Percentiles rank a stretch among this genome's conserved stretches.
Conservation (phyloP, 1,284 basidiomycete species). For the Pyrrhoderma lamaoense region DNA sequence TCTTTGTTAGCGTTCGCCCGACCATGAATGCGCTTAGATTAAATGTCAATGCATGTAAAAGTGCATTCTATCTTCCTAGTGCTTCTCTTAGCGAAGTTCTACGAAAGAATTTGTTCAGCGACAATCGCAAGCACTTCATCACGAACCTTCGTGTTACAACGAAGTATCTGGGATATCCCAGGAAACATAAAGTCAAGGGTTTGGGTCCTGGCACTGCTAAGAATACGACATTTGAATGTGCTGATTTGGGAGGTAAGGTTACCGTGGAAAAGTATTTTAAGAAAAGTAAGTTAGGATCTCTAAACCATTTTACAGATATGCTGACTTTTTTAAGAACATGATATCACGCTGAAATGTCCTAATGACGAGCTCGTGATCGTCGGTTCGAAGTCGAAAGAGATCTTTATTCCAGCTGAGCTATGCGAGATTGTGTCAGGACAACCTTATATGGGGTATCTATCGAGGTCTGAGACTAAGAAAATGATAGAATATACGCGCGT, state of each 20-base stretch:
- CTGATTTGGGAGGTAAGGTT: constrained; percentile 44
- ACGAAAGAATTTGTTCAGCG: constrained; percentile 32
- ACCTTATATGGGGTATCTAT: constrained; percentile 45
- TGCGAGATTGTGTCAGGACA: constrained; percentile 55
- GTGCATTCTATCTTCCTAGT: constrained; percentile 53
- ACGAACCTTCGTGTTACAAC: constrained; percentile 53
- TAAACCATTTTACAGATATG: constrained; percentile 20
- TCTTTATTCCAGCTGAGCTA: constrained; percentile 57
- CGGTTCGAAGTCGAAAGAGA: constrained; percentile 46
- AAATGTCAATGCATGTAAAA: constrained; percentile 69
- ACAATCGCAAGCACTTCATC: constrained; percentile 36
- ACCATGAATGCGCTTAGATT: constrained; percentile 61
- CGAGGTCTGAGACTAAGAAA: constrained; percentile 27
- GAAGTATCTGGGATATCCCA: constrained; percentile 45
- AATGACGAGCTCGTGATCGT: constrained; percentile 54
- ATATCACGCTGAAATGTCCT: constrained; percentile 40
- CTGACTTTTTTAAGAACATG: constrained; percentile 40
- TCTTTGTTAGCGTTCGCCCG: constrained; percentile 59
- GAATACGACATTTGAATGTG: constrained; percentile 43
- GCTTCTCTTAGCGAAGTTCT: constrained; percentile 53
- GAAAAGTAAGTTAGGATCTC: constrained; percentile 45
- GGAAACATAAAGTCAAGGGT: constrained; percentile 40
- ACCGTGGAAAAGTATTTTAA: constrained; percentile 57
- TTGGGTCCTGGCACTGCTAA: constrained; percentile 41
- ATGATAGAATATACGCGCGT: constrained; percentile 1